Evolutionary conservation across 352 stramenopile genomes (phyloP).

Genomic region (Globisporangium camurandrum): DNA sequence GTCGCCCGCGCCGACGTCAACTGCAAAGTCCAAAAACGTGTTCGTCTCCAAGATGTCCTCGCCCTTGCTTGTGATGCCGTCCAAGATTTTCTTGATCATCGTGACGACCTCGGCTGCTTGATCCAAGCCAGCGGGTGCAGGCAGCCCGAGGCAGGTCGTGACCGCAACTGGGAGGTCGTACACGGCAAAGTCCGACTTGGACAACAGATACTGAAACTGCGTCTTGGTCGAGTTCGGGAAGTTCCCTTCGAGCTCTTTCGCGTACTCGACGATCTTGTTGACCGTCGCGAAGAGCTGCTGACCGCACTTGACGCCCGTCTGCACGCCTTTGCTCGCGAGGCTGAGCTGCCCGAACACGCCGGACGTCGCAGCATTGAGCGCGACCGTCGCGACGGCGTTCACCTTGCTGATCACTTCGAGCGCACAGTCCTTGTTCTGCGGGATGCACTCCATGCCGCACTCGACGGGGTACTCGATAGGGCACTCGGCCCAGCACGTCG

Average conservation of each 20-base stretch:
- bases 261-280: slow-evolving; percentile 34
- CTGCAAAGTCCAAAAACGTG: slow-evolving; percentile 28
- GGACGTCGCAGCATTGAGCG: slow-evolving; percentile 38
- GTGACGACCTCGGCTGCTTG: slow-evolving; percentile 5
- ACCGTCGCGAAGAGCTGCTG: slow-evolving; percentile 38
- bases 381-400: slow-evolving; percentile 32
- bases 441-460: slow-evolving; percentile 62
- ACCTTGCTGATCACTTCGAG: slow-evolving; percentile 44
- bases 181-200: slow-evolving; percentile 48
- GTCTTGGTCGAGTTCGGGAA: slow-evolving; percentile 36
- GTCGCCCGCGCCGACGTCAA: slow-evolving; percentile 7
- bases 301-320: slow-evolving; percentile 36
- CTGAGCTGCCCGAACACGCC: slow-evolving; percentile 48
- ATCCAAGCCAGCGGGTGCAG: slow-evolving; percentile 1
- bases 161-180: slow-evolving; percentile 44
- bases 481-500: slow-evolving; percentile 60
- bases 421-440: slow-evolving; percentile 55
- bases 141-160: slow-evolving; percentile 32
- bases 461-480: slow-evolving; percentile 66
- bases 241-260: slow-evolving; percentile 24
- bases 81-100: slow-evolving; percentile 12
- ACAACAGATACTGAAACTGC: slow-evolving; percentile 41
- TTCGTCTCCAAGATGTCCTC: slow-evolving; percentile 23
- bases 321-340: slow-evolving; percentile 30
- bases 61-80: slow-evolving; percentile 23